Evolutionary conservation across 352 stramenopile species (phyloP).

Genomic region (Phytophthora citricola): DNA sequence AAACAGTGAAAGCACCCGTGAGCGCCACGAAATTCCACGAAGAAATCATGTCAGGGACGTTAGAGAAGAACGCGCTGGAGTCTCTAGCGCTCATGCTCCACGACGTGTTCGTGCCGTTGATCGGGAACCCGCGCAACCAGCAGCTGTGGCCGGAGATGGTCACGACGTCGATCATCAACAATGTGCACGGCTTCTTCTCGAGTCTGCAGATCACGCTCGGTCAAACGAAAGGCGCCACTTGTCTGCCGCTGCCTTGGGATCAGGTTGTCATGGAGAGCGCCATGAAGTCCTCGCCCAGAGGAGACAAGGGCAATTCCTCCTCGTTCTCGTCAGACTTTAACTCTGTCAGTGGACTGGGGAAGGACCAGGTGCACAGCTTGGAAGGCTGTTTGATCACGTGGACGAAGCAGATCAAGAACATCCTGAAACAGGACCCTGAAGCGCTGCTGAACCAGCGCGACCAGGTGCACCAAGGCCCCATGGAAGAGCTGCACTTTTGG

Average conservation of each 20-base stretch:
- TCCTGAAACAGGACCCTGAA: slow-evolving; percentile 92
- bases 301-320: slow-evolving; percentile 2
- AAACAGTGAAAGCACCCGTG: slow-evolving; percentile 70
- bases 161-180: slow-evolving; percentile 76
- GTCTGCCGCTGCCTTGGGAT: slow-evolving; percentile 86
- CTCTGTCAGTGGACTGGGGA: slow-evolving; percentile 42
- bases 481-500: slow-evolving; percentile 93
- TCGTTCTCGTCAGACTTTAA: slow-evolving; percentile 23
- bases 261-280: slow-evolving; percentile 67
- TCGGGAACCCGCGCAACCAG: slow-evolving; percentile 84
- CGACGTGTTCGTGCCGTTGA: slow-evolving; percentile 77
- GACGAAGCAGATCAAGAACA: slow-evolving; percentile 96
- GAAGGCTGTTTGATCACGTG: slow-evolving; percentile 93
- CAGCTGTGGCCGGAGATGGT: slow-evolving; percentile 85
- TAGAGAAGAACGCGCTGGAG: slow-evolving; percentile 80
- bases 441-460: slow-evolving; percentile 62
- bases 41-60: slow-evolving; percentile 74
- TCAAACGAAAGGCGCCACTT: slow-evolving; percentile 84
- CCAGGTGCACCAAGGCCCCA: slow-evolving; percentile 71
- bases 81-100: slow-evolving; percentile 77
- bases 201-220: slow-evolving; percentile 90
- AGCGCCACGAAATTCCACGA: slow-evolving; percentile 67
- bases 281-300: slow-evolving; percentile 25
- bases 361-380: slow-evolving; percentile 86
- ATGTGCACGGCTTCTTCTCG: slow-evolving; percentile 82